phyloP scores from a whole-genome alignment of 2,329 filamentous ascomycete species.

The Apiospora pterosperma region DNA sequence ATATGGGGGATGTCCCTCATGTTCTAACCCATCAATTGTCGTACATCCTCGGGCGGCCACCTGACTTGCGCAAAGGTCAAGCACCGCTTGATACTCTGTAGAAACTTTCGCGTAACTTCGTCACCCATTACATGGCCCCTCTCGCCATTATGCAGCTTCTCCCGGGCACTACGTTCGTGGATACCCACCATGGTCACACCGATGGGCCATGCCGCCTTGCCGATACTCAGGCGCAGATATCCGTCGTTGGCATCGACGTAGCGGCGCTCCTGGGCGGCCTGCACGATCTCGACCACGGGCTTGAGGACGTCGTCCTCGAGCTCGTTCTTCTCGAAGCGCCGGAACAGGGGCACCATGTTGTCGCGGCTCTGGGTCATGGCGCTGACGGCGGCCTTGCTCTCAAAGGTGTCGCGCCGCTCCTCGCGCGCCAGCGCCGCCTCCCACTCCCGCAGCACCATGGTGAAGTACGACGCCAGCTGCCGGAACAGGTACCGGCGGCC shows the following conservation, averaged over 20 bases:
- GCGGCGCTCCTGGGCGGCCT: constrained; percentile 81
- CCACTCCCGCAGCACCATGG: constrained; percentile 91
- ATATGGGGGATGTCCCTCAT: neutral
- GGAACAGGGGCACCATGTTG: constrained; percentile 86
- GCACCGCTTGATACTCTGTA: constrained; percentile 97
- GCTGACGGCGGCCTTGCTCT: constrained; percentile 76
- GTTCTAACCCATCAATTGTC: constrained; percentile 87
- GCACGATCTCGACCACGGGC: constrained; percentile 87
- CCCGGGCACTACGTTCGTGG: constrained; percentile 90
- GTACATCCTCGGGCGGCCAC: constrained; percentile 89
- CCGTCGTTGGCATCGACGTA: constrained; percentile 98
- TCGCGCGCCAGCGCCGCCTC: constrained; percentile 71
- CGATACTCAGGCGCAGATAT: constrained; percentile 88
- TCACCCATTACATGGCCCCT: constrained; percentile 97
- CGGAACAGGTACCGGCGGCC: constrained; percentile 72
- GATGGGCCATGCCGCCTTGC: constrained; percentile 97
- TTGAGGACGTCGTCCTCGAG: constrained; percentile 75
- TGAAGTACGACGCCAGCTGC: constrained; percentile 93
- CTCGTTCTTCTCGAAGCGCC: constrained; percentile 78
- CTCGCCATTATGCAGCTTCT: constrained; percentile 86
- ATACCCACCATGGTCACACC: constrained; percentile 99
- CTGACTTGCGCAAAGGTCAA: constrained; percentile 94
- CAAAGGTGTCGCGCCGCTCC: constrained; percentile 60
- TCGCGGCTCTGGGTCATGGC: constrained; percentile 85
- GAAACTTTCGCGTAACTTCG: constrained; percentile 89